Percentiles rank a stretch among this genome's conserved stretches.
phyloP scores from a whole-genome alignment of 169 alveolate genomes.

The Perkinsus marinus region DNA sequence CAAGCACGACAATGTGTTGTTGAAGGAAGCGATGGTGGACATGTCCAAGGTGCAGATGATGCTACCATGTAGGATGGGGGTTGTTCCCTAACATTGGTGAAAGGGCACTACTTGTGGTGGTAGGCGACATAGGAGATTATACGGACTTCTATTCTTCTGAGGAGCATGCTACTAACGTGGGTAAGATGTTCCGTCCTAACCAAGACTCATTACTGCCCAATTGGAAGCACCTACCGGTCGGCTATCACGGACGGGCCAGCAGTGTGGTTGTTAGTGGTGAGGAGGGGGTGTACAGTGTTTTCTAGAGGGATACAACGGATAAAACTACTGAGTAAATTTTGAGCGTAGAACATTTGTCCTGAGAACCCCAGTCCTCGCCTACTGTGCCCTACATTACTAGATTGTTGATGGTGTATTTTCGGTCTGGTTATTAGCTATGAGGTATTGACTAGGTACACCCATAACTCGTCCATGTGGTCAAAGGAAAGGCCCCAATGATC shows the following conservation, averaged over 20 bases:
- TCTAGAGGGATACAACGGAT: too few species aligned
- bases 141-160: conserved; percentile 63
- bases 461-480: conserved; percentile 49
- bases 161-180: conserved; percentile 62
- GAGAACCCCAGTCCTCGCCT: too few species aligned
- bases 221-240: conserved; percentile 69
- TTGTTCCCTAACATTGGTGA: not conserved
- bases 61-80: conserved; percentile 30
- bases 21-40: not conserved
- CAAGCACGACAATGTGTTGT: not conserved
- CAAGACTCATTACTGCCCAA: conserved; percentile 64
- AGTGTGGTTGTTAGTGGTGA: conserved; percentile 33
- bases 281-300: too few species aligned
- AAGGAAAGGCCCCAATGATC: conserved; percentile 38
- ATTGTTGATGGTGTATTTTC: too few species aligned
- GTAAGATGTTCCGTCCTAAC: conserved; percentile 47
- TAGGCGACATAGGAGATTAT: conserved; percentile 50
- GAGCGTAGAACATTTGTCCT: too few species aligned
- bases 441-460: conserved; percentile 23
- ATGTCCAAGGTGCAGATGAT: conserved; percentile 33
- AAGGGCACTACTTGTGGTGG: not conserved
- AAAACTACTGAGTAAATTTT: too few species aligned
- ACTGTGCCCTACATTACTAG: too few species aligned
- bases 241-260: conserved; percentile 72
- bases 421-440: too few species aligned